Evolutionary conservation across 805 yeast genomes (phyloP).

Genomic region (Schwanniomyces yamadae): DNA sequence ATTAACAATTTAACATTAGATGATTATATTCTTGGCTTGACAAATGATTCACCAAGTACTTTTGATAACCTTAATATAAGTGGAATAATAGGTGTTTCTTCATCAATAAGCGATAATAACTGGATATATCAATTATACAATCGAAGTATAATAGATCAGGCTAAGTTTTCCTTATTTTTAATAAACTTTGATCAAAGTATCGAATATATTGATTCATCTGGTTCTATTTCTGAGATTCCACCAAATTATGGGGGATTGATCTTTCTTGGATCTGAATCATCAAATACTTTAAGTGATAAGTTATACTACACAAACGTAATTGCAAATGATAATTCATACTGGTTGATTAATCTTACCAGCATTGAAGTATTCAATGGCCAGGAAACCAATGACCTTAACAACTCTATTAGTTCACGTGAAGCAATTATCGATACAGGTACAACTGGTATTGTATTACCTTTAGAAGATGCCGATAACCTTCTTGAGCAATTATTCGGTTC

Average conservation of each 20-base stretch:
- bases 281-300: slow-evolving; percentile 7
- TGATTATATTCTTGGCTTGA: slow-evolving; percentile 53
- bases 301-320: slow-evolving; percentile 32
- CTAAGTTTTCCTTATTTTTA: slow-evolving; percentile 37
- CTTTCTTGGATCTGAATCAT: slow-evolving; percentile 22
- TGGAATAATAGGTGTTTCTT: slow-evolving; percentile 62
- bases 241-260: slow-evolving; percentile 26
- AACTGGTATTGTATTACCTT: slow-evolving; percentile 56
- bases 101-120: slow-evolving; percentile 39
- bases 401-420: slow-evolving; percentile 25
- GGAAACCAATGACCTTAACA: slow-evolving; percentile 10
- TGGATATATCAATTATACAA: slow-evolving; percentile 39
- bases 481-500: slow-evolving; percentile 48
- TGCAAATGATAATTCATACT: slow-evolving; percentile 37
- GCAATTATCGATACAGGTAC: slow-evolving; percentile 69
- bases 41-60: slow-evolving; percentile 50
- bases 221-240: slow-evolving; percentile 33
- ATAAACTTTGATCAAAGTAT: slow-evolving; percentile 13
- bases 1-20: slow-evolving; percentile 35
- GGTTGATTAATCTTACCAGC: slow-evolving; percentile 49
- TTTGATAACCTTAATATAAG: slow-evolving; percentile 53
- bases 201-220: slow-evolving; percentile 11
- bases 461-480: slow-evolving; percentile 50
- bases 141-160: slow-evolving; percentile 30
- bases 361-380: slow-evolving; percentile 33